These are phyloP conservation scores for Leishmania braziliensis DNA, from an alignment of 208 protist genomes.

Conservation along the genomic window DNA sequence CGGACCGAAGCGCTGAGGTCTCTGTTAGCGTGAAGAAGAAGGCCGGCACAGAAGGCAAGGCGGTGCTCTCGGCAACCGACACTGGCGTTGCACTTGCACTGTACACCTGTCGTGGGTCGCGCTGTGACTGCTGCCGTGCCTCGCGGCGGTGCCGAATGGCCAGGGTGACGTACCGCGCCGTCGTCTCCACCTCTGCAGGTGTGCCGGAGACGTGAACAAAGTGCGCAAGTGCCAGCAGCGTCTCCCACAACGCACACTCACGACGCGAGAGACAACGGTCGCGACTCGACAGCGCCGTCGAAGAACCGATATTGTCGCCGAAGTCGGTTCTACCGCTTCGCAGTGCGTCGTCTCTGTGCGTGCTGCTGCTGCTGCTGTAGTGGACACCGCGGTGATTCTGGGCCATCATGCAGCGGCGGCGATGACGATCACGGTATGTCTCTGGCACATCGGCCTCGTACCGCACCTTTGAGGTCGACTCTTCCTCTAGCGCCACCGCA, in stretches of 20 bases:
- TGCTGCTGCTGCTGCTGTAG: background rate
- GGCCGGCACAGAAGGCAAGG: constrained; percentile 26
- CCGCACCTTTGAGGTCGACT: constrained; percentile 17
- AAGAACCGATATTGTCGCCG: background rate
- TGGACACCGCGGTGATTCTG: background rate
- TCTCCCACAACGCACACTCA: constrained; percentile 33
- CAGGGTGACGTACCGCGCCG: constrained; percentile 39
- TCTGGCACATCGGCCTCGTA: constrained; percentile 18
- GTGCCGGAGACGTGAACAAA: constrained; percentile 59
- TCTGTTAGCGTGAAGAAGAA: constrained; percentile 45
- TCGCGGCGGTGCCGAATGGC: constrained; percentile 30
- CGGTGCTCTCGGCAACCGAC: constrained; percentile 18
- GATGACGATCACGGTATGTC: constrained; percentile 3
- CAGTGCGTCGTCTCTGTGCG: background rate
- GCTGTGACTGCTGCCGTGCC: constrained; percentile 16
- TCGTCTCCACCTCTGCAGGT: constrained; percentile 31
- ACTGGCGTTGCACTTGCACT: background rate
- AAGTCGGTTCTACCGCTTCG: background rate
- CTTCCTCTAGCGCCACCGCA: constrained; percentile 16
- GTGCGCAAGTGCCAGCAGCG: constrained; percentile 32
- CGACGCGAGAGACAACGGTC: constrained; percentile 19
- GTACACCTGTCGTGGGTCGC: background rate
- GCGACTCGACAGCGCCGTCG: background rate
- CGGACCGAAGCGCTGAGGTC: background rate
- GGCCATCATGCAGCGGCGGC: background rate